Evolutionary conservation across 495 filamentous ascomycete species (phyloP).

Genomic region (Stereocaulon alpinum): DNA sequence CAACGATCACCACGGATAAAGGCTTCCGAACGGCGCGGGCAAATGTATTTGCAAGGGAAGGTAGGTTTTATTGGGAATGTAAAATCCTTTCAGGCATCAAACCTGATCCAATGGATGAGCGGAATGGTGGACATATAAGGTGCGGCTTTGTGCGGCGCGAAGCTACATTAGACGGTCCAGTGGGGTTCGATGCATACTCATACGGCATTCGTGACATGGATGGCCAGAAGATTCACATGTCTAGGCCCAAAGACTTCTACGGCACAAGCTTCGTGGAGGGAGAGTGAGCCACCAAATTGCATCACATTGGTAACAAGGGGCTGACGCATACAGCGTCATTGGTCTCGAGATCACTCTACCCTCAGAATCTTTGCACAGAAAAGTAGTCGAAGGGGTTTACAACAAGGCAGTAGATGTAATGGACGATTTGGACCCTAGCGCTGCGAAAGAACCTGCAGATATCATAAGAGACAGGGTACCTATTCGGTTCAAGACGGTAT

Average conservation of each 20-base stretch:
- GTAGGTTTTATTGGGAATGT: slow-evolving; percentile 89
- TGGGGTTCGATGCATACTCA: slow-evolving; percentile 92
- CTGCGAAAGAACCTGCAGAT: slow-evolving; percentile 43
- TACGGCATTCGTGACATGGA: slow-evolving; percentile 85
- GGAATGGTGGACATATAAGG: slow-evolving; percentile 61
- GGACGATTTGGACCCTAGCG: slow-evolving; percentile 42
- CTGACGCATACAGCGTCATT: slow-evolving; percentile 45
- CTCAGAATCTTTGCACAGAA: slow-evolving; percentile 70
- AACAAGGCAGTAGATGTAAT: slow-evolving; percentile 65
- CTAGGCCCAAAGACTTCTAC: slow-evolving; percentile 76
- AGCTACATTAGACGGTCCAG: slow-evolving; percentile 81
- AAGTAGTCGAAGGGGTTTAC: slow-evolving; percentile 76
- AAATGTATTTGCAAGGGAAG: slow-evolving; percentile 86
- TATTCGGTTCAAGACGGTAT: slow-evolving; percentile 66
- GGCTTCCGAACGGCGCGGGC: slow-evolving; percentile 71
- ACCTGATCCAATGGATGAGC: slow-evolving; percentile 15
- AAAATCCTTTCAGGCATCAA: slow-evolving; percentile 64
- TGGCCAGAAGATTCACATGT: slow-evolving; percentile 88
- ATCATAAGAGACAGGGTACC: slow-evolving; percentile 91
- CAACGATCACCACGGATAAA: slow-evolving; percentile 60
- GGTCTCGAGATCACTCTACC: slow-evolving; percentile 88
- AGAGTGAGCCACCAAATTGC: slow-evolving; percentile 35
- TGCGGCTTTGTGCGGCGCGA: slow-evolving; percentile 87
- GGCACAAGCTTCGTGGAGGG: slow-evolving; percentile 46
- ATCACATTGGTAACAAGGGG: not conserved